Evolutionary conservation across 2,329 filamentous ascomycete genomes (phyloP).

Genomic region (Cladosporium sp.): DNA sequence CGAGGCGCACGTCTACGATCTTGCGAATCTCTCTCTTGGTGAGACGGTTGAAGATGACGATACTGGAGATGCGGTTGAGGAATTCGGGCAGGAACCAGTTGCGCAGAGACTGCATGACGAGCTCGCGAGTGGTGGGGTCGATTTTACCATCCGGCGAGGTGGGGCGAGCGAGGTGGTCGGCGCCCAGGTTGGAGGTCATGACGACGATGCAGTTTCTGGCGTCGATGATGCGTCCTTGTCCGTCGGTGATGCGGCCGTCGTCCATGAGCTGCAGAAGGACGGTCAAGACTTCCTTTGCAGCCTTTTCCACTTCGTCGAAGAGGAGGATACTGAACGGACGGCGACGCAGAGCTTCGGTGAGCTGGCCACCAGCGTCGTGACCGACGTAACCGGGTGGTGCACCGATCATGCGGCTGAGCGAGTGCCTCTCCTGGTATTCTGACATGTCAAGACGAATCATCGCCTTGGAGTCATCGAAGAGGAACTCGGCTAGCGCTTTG

Average conservation of each 20-base stretch:
- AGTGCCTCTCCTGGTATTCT: constrained; percentile 96
- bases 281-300: constrained; percentile 93
- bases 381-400: constrained; percentile 96
- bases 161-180: constrained; percentile 83
- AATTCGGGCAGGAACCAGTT: constrained; percentile 98
- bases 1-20: constrained; percentile 87
- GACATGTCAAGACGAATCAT: constrained; percentile 99
- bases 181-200: constrained; percentile 97
- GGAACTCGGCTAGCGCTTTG: constrained; percentile 93
- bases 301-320: constrained; percentile 98
- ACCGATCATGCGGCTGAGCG: constrained; percentile 95
- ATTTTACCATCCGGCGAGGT: constrained; percentile 77
- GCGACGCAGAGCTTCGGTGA: constrained; percentile 89
- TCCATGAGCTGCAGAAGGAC: constrained; percentile 99
- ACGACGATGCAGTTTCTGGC: constrained; percentile 98
- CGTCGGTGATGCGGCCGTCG: constrained; percentile 96
- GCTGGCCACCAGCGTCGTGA: constrained; percentile 90
- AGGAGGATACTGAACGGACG: constrained; percentile 96
- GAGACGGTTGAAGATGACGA: constrained; percentile 97
- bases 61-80: constrained; percentile 93
- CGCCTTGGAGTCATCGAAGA: constrained; percentile 93
- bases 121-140: constrained; percentile 76
- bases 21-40: constrained; percentile 84
- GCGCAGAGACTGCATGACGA: constrained; percentile 86
- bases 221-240: constrained; percentile 90